phyloP scores from a whole-genome alignment of 2,329 filamentous ascomycete genomes.

The Verruconis gallopava region DNA sequence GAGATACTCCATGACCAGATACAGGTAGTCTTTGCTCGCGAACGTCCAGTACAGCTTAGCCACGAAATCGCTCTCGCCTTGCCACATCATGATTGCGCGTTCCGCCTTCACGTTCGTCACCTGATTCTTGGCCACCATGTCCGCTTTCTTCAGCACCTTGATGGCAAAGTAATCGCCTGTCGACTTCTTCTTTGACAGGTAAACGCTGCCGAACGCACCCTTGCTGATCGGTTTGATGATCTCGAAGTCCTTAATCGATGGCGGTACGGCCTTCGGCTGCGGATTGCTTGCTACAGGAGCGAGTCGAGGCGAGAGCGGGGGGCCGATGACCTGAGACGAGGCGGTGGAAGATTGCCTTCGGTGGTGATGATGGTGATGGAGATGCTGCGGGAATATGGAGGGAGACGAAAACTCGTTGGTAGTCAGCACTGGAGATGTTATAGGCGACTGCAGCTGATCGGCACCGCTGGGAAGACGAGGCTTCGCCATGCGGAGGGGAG shows the following conservation, averaged over 20 bases:
- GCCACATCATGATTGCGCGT: slow-evolving; percentile 99
- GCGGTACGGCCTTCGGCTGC: slow-evolving; percentile 76
- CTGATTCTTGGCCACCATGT: slow-evolving; percentile 99
- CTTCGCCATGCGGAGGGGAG: slow-evolving; percentile 75
- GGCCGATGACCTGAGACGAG: slow-evolving; percentile 52
- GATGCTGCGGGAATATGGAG: slow-evolving; percentile 38
- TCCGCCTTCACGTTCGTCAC: slow-evolving; percentile 98
- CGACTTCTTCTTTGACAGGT: slow-evolving; percentile 95
- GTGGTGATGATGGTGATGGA: slow-evolving; percentile 54
- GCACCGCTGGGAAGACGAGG: slow-evolving; percentile 52
- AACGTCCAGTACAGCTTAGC: slow-evolving; percentile 99
- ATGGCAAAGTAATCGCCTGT: slow-evolving; percentile 98
- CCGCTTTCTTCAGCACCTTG: slow-evolving; percentile 97
- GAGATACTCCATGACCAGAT: slow-evolving; percentile 97
- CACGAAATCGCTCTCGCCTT: slow-evolving; percentile 97
- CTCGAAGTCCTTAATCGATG: slow-evolving; percentile 98
- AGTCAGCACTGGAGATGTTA: slow-evolving; percentile 77
- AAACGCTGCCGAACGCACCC: slow-evolving; percentile 94
- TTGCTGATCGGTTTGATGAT: slow-evolving; percentile 99
- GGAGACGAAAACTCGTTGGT: slow-evolving; percentile 73
- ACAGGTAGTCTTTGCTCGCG: slow-evolving; percentile 97
- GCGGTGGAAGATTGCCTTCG: slow-evolving; percentile 84
- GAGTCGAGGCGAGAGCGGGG: slow-evolving; percentile 71
- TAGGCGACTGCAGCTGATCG: slow-evolving; percentile 65
- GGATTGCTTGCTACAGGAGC: slow-evolving; percentile 63